phyloP scores from a whole-genome alignment of 2,329 filamentous ascomycete genomes.

The Nothopassalora personata region DNA sequence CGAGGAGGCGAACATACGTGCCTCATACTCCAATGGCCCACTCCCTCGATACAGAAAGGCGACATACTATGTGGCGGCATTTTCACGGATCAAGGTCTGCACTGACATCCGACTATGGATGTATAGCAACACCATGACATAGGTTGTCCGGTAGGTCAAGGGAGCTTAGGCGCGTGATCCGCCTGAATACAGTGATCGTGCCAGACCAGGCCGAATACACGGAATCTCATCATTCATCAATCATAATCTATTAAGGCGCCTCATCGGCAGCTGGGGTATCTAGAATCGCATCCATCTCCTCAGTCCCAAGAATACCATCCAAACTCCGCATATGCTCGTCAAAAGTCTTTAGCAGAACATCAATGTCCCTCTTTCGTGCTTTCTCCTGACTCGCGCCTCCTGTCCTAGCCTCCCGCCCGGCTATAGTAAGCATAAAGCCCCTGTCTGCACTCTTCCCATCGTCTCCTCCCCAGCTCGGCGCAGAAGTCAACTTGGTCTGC shows the following conservation, averaged over 20 bases:
- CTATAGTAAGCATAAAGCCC: slow-evolving; percentile 57
- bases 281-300: background rate
- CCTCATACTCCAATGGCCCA: no score
- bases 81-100: no score
- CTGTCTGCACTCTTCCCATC: slow-evolving; percentile 39
- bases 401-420: slow-evolving; percentile 40
- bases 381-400: slow-evolving; percentile 30
- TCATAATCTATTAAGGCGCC: slow-evolving; percentile 1
- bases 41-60: no score
- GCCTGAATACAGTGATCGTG: no score
- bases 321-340: slow-evolving; percentile 34
- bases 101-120: no score
- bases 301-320: slow-evolving; percentile 30
- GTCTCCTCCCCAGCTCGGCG: slow-evolving; percentile 61
- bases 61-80: no score
- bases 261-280: slow-evolving; percentile 5
- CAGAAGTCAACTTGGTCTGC: slow-evolving; percentile 48
- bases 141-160: no score
- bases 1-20: no score
- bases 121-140: no score
- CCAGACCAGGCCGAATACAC: background rate
- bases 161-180: no score
- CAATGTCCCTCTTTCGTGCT: slow-evolving; percentile 33
- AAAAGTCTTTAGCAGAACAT: slow-evolving; percentile 35
- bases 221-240: background rate